Evolutionary conservation across 192 early-diverging fungal genomes (phyloP).

Genomic region (Coemansia sp.): DNA sequence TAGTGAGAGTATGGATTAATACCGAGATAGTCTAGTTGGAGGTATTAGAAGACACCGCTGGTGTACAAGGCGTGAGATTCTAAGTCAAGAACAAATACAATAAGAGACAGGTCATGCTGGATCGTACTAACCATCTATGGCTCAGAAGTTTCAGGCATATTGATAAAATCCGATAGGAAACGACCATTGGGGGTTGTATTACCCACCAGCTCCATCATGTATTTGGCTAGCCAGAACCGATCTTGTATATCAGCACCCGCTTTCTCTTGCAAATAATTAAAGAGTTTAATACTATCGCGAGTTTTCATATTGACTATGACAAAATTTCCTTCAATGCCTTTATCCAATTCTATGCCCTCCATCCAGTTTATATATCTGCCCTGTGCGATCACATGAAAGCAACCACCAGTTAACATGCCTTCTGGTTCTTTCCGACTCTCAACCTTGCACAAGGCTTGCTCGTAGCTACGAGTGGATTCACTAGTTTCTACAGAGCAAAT

Average conservation of each 20-base stretch:
- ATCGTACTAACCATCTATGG: not conserved
- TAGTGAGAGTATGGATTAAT: not conserved
- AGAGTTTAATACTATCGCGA: not conserved
- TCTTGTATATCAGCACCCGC: not conserved
- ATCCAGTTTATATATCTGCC: not conserved
- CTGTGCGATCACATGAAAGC: not conserved
- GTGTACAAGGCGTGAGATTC: not conserved
- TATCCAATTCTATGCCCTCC: not conserved
- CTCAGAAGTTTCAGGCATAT: not conserved
- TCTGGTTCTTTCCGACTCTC: too few relatives aligned
- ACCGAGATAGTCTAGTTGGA: not conserved
- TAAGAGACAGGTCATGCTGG: not conserved
- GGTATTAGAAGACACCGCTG: too few relatives aligned
- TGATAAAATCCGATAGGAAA: not conserved
- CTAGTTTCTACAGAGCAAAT: not conserved
- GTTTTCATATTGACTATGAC: not conserved
- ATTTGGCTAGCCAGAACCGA: not conserved
- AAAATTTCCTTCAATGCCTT: not conserved
- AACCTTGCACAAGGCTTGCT: not conserved
- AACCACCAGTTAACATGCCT: not conserved
- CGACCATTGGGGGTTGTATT: not conserved
- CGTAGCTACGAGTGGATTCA: not conserved
- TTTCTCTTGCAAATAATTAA: not conserved
- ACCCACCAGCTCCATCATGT: not conserved
- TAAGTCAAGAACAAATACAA: not conserved